Percentiles rank a stretch among this genome's conserved stretches.
Conservation (phyloP, 352 stramenopile genomes). For the Phytophthora pinifolia region DNA sequence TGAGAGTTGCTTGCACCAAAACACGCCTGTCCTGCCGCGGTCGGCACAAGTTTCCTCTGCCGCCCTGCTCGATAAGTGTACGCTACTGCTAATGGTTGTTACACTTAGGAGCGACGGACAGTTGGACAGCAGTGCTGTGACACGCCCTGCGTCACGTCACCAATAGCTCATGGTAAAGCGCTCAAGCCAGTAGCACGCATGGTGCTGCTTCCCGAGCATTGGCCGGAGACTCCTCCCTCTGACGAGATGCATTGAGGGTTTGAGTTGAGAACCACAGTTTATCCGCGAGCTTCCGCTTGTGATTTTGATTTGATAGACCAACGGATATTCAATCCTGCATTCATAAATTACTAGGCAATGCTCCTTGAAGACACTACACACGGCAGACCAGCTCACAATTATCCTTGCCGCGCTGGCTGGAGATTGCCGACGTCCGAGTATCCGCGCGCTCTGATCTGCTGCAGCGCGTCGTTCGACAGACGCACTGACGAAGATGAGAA, state of each 20-base stretch:
- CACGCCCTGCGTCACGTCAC: too few relatives aligned
- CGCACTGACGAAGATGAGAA: slow-evolving; percentile 41
- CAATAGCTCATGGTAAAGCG: slow-evolving; percentile 28
- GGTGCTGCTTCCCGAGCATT: background rate
- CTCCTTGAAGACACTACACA: background rate
- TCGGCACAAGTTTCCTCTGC: too few relatives aligned
- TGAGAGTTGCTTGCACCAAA: too few relatives aligned
- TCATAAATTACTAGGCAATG: too few relatives aligned
- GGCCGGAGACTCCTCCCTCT: background rate
- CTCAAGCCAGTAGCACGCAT: background rate
- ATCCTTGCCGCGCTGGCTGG: slow-evolving; percentile 2
- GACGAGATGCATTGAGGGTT: too few relatives aligned
- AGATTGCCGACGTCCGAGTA: slow-evolving; percentile 30
- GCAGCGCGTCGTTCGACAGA: slow-evolving; percentile 26
- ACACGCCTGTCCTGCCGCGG: too few relatives aligned
- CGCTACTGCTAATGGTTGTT: too few relatives aligned
- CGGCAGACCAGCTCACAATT: background rate
- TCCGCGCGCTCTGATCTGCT: slow-evolving; percentile 30
- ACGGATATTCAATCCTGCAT: slow-evolving; percentile 17
- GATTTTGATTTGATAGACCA: slow-evolving; percentile 31
- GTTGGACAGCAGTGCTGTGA: too few relatives aligned
- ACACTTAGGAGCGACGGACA: too few relatives aligned
- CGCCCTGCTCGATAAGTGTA: too few relatives aligned
- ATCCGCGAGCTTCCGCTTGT: slow-evolving; percentile 10
- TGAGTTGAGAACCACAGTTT: slow-evolving; percentile 30